Evolutionary conservation across 345 rosid species (phyloP).

Genomic region (Citrus medica): DNA sequence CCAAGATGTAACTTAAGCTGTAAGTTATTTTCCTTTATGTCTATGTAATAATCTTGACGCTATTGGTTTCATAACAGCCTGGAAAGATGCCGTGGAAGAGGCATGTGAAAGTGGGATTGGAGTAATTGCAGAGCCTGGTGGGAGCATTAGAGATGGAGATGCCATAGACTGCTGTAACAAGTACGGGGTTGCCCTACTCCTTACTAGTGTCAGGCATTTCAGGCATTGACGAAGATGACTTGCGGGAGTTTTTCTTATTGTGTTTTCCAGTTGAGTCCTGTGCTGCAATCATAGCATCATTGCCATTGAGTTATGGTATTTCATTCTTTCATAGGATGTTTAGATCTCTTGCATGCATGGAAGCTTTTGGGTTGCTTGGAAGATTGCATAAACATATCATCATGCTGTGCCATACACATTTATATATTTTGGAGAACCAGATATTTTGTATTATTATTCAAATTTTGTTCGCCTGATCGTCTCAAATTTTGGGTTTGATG

Average conservation of each 20-base stretch:
- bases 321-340: background rate
- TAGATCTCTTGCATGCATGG: background rate
- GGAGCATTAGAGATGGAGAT: conserved; percentile 85
- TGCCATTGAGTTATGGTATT: background rate
- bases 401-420: background rate
- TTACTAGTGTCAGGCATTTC: conserved; percentile 82
- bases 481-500: background rate
- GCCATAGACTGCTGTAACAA: conserved; percentile 90
- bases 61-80: conserved; percentile 43
- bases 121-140: conserved; percentile 89
- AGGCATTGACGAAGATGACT: conserved; percentile 46
- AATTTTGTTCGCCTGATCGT: background rate
- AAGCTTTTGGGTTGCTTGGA: background rate
- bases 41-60: background rate
- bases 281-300: background rate
- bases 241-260: background rate
- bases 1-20: background rate
- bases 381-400: background rate
- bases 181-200: conserved; percentile 75
- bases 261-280: background rate
- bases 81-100: conserved; percentile 96
- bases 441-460: background rate
- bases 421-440: background rate
- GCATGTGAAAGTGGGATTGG: conserved; percentile 83
- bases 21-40: background rate